Evolutionary conservation across 306 rosid species (phyloP).

Genomic region (Luffa aegyptiaca): DNA sequence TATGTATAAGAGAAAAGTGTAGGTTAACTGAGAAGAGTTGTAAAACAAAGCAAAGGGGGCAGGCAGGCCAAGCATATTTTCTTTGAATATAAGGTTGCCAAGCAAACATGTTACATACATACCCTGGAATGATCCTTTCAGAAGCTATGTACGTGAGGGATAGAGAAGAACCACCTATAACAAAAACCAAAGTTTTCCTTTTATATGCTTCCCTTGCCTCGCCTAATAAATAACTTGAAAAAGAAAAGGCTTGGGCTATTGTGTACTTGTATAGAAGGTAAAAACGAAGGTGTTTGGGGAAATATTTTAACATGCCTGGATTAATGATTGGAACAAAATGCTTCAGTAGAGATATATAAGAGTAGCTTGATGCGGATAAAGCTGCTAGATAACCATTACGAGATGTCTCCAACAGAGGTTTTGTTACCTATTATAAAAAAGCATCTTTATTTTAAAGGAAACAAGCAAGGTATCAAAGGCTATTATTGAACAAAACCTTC

Average conservation of each 20-base stretch:
- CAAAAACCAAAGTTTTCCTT: not conserved
- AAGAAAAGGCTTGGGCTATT: not conserved
- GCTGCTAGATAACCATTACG: conserved; percentile 97
- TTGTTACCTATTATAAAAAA: conserved; percentile 47
- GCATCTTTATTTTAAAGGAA: conserved; percentile 4
- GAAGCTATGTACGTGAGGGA: conserved; percentile 96
- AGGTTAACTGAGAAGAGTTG: not conserved
- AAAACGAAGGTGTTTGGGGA: not conserved
- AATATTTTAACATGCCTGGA: conserved; percentile 36
- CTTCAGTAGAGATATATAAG: conserved; percentile 79
- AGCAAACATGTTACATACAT: conserved; percentile 11
- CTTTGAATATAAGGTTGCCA: not conserved
- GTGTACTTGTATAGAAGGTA: not conserved
- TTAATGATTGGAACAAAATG: conserved; percentile 86
- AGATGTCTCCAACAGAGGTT: conserved; percentile 92
- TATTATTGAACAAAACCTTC: not conserved
- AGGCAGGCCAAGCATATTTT: not conserved
- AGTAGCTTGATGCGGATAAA: conserved; percentile 90
- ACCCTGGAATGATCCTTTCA: conserved; percentile 96
- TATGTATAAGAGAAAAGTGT: not conserved
- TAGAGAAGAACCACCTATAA: conserved; percentile 80
- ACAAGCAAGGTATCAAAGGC: not conserved
- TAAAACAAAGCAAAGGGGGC: not conserved
- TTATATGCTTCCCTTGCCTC: not conserved
- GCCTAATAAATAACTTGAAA: not conserved